Conservation (phyloP, 164 flowering plant genomes). For the Amborella trichopoda region DNA sequence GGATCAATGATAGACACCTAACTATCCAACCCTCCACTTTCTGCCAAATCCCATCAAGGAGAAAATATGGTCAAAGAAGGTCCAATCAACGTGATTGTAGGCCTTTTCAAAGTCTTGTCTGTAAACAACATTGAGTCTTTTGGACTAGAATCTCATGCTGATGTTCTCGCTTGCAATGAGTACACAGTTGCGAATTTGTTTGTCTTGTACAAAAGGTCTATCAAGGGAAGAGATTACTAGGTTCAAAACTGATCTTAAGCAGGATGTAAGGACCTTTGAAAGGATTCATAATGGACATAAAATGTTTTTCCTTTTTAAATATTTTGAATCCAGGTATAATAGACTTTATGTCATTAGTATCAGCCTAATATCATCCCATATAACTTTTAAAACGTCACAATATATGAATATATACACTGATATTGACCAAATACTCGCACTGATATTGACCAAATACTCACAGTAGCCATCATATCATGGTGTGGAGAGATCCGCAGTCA, state of each 20-base stretch:
- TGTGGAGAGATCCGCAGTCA: no score
- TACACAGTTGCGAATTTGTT: background rate
- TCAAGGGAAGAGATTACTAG: background rate
- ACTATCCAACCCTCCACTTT: no score
- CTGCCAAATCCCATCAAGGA: no score
- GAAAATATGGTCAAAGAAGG: background rate
- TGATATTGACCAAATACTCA: no score
- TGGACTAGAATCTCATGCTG: background rate
- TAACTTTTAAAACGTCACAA: background rate
- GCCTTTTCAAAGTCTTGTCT: background rate
- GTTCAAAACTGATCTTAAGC: background rate
- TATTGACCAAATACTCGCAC: no score
- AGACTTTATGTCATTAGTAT: background rate
- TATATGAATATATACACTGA: no score
- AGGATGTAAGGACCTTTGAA: background rate
- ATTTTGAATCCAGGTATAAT: background rate
- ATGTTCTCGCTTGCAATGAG: background rate
- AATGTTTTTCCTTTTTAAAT: background rate
- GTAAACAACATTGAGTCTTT: background rate
- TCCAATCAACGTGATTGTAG: background rate
- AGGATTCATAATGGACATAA: background rate
- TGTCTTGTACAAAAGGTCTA: background rate
- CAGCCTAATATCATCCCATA: background rate
- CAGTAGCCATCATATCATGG: no score
- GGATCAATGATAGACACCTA: no score